These are phyloP conservation scores for Globisporangium alternatum DNA, from an alignment of 352 stramenopile species.

Conservation along the genomic window DNA sequence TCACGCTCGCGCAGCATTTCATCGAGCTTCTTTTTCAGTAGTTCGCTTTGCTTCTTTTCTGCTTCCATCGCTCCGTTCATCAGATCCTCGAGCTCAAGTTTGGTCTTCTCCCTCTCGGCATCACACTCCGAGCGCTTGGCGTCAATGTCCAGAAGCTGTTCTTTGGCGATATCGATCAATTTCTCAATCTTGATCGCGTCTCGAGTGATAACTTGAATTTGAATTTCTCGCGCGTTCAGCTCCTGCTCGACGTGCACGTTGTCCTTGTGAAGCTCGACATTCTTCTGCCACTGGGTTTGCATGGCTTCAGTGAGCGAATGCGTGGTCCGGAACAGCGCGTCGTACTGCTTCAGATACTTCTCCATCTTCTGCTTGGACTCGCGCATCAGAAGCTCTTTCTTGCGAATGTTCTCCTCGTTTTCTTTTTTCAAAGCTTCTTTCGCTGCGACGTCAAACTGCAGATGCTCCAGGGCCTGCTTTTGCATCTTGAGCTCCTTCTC, in stretches of 20 bases:
- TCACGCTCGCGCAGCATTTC: conserved; percentile 77
- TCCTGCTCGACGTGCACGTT: conserved; percentile 68
- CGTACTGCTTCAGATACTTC: conserved; percentile 85
- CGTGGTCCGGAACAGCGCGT: conserved; percentile 76
- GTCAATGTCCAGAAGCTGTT: conserved; percentile 74
- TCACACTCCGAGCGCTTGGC: conserved; percentile 55
- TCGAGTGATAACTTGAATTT: conserved; percentile 50
- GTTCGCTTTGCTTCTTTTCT: conserved; percentile 70
- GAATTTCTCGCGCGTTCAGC: conserved; percentile 38
- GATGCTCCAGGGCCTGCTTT: conserved; percentile 56
- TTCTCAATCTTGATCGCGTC: conserved; percentile 76
- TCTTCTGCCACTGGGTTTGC: conserved; percentile 80
- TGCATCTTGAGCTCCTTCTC: conserved; percentile 72
- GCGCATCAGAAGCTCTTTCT: conserved; percentile 72
- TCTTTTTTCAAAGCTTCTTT: conserved; percentile 50
- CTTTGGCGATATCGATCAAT: conserved; percentile 62
- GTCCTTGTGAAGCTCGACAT: conserved; percentile 77
- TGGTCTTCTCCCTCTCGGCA: conserved; percentile 60
- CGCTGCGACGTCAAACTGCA: conserved; percentile 35
- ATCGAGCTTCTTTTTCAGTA: conserved; percentile 75
- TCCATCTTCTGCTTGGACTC: conserved; percentile 88
- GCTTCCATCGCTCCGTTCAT: conserved; percentile 60
- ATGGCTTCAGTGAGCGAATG: conserved; percentile 77
- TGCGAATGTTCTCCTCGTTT: conserved; percentile 54
- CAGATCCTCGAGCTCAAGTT: conserved; percentile 60